These are phyloP conservation scores for Eucalyptus decipiens DNA, from an alignment of 345 rosid species.

Conservation along the genomic window DNA sequence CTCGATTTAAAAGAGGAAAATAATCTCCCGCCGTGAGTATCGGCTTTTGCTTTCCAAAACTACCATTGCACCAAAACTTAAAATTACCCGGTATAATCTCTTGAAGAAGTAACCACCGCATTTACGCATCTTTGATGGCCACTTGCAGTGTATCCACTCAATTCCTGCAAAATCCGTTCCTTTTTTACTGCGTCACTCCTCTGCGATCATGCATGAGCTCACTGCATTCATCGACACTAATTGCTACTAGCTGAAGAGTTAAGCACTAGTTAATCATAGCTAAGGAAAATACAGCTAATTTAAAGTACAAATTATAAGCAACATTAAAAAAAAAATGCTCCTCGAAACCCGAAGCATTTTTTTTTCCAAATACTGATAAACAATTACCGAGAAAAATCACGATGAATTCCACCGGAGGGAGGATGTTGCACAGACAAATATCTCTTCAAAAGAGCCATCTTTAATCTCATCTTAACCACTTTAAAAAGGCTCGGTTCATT, in stretches of 20 bases:
- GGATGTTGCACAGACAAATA: background rate
- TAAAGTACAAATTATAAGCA: background rate
- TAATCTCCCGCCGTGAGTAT: background rate
- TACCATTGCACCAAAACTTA: background rate
- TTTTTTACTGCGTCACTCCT: background rate
- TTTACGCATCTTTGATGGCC: no score
- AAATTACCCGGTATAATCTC: background rate
- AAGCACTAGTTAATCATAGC: background rate
- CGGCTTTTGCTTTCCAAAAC: background rate
- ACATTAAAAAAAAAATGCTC: background rate
- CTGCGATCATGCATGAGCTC: background rate
- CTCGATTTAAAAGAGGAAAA: background rate
- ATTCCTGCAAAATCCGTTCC: no score
- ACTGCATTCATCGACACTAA: background rate
- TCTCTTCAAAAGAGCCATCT: background rate
- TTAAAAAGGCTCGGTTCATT: background rate
- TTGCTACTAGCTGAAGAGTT: background rate
- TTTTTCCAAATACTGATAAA: background rate
- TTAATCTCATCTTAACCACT: background rate
- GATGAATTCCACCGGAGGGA: no score
- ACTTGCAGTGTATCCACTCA: background rate
- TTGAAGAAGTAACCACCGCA: background rate
- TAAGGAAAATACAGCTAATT: background rate
- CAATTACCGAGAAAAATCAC: background rate
- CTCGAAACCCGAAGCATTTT: background rate